These are phyloP conservation scores for Paramyrothecium roridum DNA, from an alignment of 2,329 filamentous ascomycete species.

Conservation along the genomic window DNA sequence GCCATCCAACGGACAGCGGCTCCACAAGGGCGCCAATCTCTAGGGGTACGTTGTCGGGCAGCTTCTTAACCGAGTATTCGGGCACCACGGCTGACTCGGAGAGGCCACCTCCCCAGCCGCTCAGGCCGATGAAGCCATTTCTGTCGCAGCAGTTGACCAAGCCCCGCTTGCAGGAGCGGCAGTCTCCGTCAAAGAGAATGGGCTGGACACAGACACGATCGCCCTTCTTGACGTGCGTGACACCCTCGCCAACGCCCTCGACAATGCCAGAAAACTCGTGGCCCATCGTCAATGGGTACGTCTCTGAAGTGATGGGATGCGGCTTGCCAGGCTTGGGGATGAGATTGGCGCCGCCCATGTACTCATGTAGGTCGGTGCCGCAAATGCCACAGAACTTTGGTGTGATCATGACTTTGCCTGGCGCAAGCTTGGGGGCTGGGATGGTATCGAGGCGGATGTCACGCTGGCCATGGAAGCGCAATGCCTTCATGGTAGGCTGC, in stretches of 20 bases:
- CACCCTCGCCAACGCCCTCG: slow-evolving; percentile 51
- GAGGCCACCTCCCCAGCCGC: slow-evolving; percentile 50
- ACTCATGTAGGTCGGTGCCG: slow-evolving; percentile 31
- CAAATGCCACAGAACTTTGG: slow-evolving; percentile 47
- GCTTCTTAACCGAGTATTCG: slow-evolving; percentile 40
- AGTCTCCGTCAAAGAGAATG: slow-evolving; percentile 54
- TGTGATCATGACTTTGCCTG: slow-evolving; percentile 44
- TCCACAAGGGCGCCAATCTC: slow-evolving; percentile 53
- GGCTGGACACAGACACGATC: slow-evolving; percentile 59
- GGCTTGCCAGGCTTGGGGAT: slow-evolving; percentile 40
- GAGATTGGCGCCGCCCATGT: slow-evolving; percentile 27
- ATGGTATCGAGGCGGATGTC: slow-evolving; percentile 54
- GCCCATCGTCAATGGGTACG: slow-evolving; percentile 57
- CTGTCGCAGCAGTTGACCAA: slow-evolving; percentile 57
- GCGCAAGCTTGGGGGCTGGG: slow-evolving; percentile 39
- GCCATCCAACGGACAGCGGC: slow-evolving; percentile 44
- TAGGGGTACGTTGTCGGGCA: slow-evolving; percentile 46
- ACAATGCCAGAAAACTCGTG: slow-evolving; percentile 64
- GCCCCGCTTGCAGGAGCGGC: slow-evolving; percentile 49
- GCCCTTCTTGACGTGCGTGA: slow-evolving; percentile 45
- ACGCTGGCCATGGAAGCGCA: slow-evolving; percentile 51
- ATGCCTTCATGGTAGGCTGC: slow-evolving; percentile 43
- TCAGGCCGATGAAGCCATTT: slow-evolving; percentile 26
- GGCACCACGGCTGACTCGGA: slow-evolving; percentile 52
- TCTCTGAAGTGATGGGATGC: slow-evolving; percentile 55